Base-by-base conservation (phyloP, 1,284 basidiomycete species). In the Apiotrichum montevideense region DNA sequence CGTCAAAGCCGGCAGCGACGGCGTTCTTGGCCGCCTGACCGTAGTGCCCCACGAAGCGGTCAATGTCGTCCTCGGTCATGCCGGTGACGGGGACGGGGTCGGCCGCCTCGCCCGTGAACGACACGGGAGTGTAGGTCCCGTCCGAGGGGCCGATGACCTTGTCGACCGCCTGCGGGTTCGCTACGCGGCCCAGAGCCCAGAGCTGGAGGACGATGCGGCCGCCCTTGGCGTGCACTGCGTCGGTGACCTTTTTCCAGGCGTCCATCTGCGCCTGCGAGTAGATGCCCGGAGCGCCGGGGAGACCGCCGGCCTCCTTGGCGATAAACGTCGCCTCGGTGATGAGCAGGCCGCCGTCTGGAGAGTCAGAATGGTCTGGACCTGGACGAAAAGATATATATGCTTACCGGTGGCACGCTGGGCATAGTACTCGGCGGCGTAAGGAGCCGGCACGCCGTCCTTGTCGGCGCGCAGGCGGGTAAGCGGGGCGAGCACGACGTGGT, bases 1-100 rank as follows among this genome's bases (percentile, higher is more conserved):
- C 84, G 63, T 87, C 85, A 62, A 86, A 85, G 0, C 84, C 85
- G 29, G 84, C 83, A 63, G 79, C 77, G 47, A 82, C 79, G 3
- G 84, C 83, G 57, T 81, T 81, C 11, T 73, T 55, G 0, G 83
- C 83, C 0, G 82, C 77, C 3, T 76, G 66, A 41, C 72, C 78
- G 69, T 80, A 86, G 51, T 79, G 69, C 0, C 70, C 74, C 39
- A 84, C 71, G 55, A 81, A 79, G 8, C 66, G 61, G 40, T 71
- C 63, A 47, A 75, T 74, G 54, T 77, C 75, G 37, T 66, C 35
- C 33, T 62, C 57, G 6, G 66, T 63, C 54, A 71, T 54, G 35
- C 48, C 60, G 5, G 44, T 48, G 40, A 61, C 54, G 13, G 37
- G 37, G 13, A 39, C 37, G 37, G 37, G 9, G 37, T 8, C 9